Base-by-base conservation (phyloP, 345 rosid species). In the Bruguiera gymnorhiza region DNA sequence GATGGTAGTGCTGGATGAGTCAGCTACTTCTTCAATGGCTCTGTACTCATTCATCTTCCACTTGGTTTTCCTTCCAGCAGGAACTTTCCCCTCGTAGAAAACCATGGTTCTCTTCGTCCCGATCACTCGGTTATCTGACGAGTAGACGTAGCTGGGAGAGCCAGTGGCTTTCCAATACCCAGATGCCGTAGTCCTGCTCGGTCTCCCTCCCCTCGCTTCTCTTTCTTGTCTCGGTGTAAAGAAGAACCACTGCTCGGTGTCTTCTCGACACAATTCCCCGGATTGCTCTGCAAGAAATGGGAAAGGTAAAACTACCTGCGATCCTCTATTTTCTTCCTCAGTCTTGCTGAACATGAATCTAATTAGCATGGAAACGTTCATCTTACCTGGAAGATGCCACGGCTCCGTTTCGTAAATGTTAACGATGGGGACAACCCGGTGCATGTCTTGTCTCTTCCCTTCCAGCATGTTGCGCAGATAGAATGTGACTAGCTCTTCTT, bases 141-240 rank as follows among this genome's bases (percentile, higher is more conserved):
- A 92, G 78, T 82, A 90, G 10, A 95, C 96, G 34, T 91, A 85
- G 46, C 84, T 76, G 21, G 99, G 97, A 27, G 99, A 88, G 19
- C 99, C 99, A 1, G 99, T 92, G 3, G 97, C 97, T 70, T 95
- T 95, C 99, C 99, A 95, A 74, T 95, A 95, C 57, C 99, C 99
- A 8, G 90, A 77, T 34, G 85, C 76, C 6, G 97, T 95, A 55
- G 89, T 90, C 43, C 99, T 75, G 57, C 82, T 85, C 0, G 96
- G 87, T 75, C 97, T 79, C 6, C 97, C 99, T 71, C 99, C 97
- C 4, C 85, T 81, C 6, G 88, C 89, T 79, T 95, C 99, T 23
- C 92, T 83, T 77, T 88, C 96, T 62, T 90, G 97, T 75, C 93
- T 85, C 18, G 91, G 90, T 10, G 83, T 73, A 54, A 95, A 90